Percentiles rank a stretch among this genome's conserved stretches.
Evolutionary conservation across 352 stramenopile species (phyloP).

Genomic region (Phytophthora capsici): DNA sequence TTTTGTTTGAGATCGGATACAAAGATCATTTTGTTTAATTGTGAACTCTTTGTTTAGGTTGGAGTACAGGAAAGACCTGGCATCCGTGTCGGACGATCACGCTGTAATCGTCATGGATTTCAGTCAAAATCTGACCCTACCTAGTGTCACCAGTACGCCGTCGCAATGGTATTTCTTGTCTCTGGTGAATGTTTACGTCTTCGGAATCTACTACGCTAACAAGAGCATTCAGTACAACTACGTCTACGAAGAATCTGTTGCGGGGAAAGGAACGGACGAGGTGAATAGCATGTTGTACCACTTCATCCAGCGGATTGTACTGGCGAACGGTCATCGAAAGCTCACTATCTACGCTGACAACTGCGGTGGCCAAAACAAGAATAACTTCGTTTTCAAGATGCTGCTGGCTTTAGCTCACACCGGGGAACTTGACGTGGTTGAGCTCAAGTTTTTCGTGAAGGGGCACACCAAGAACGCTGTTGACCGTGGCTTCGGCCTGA

Average conservation of each 20-base stretch:
- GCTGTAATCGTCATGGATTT: no score
- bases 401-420: no score
- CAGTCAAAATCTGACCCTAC: no score
- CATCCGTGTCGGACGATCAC: no score
- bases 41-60: no score
- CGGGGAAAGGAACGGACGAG: constrained; percentile 19
- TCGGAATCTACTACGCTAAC: constrained; percentile 25
- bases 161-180: no score
- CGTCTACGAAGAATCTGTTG: constrained; percentile 9
- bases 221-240: constrained; percentile 14
- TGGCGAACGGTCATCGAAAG: background rate
- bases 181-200: constrained; percentile 17
- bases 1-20: no score
- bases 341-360: constrained; percentile 22
- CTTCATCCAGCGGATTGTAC: background rate
- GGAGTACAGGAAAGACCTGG: no score
- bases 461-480: background rate
- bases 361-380: constrained; percentile 23
- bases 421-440: background rate
- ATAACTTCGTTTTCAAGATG: background rate
- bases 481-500: background rate
- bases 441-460: background rate
- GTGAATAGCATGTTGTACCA: constrained; percentile 22
- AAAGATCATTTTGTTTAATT: no score
- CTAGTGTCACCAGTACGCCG: no score